phyloP scores from a whole-genome alignment of 306 rosid genomes.

The Sechiopsis laciniata region DNA sequence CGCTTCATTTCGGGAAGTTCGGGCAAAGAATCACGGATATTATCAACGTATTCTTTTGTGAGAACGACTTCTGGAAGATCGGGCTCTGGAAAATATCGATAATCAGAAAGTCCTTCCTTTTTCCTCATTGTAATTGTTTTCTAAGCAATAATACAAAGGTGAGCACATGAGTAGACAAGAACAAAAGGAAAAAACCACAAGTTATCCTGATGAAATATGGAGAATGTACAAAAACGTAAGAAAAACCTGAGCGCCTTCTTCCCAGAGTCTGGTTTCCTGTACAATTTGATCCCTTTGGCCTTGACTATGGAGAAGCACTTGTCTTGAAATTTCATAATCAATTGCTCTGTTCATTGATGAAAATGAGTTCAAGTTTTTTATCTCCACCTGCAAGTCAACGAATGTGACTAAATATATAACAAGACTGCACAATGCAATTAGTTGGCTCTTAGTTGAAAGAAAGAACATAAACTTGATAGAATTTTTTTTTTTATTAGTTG shows the following conservation, averaged over 20 bases:
- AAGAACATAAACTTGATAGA: constrained; percentile 1
- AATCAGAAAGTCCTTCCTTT: constrained; percentile 96
- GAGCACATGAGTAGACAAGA: constrained; percentile 25
- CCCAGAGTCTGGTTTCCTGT: constrained; percentile 94
- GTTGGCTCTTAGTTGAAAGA: neutral
- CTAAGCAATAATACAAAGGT: constrained; percentile 37
- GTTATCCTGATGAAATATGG: constrained; percentile 17
- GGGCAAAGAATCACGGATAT: constrained; percentile 54
- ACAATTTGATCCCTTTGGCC: constrained; percentile 70
- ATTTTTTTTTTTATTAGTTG: too few relatives aligned
- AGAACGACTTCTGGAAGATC: constrained; percentile 82
- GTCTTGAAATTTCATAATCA: constrained; percentile 91
- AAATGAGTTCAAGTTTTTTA: constrained; percentile 84
- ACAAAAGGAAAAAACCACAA: neutral
- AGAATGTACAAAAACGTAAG: constrained; percentile 21
- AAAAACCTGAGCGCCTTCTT: constrained; percentile 84
- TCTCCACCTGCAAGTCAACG: constrained; percentile 70
- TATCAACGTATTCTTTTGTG: constrained; percentile 61
- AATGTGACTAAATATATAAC: constrained; percentile 15
- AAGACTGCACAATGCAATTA: neutral
- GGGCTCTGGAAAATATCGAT: constrained; percentile 94
- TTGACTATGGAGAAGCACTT: constrained; percentile 62
- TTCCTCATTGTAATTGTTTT: constrained; percentile 93
- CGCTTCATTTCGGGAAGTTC: constrained; percentile 93
- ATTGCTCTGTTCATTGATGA: constrained; percentile 73